Percentiles rank a stretch among this genome's conserved stretches.
Conservation (phyloP, 2,329 filamentous ascomycete genomes). For the Fusarium pseudocircinatum region DNA sequence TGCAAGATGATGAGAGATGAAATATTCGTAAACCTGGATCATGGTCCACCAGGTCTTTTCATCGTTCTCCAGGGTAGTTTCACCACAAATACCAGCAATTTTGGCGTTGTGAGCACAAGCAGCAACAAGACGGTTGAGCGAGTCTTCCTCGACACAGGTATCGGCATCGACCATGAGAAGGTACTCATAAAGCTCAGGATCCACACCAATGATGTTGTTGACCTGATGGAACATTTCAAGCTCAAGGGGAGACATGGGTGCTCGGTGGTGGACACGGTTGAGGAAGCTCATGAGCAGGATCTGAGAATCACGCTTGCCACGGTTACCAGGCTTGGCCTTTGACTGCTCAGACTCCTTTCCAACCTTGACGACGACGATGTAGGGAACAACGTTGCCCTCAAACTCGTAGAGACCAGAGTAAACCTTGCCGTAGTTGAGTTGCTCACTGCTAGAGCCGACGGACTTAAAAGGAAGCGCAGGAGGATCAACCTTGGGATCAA, state of each 20-base stretch:
- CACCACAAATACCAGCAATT: constrained; percentile 97
- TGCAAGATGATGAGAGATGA: constrained; percentile 95
- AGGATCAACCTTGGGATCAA: constrained; percentile 96
- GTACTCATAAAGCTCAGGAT: constrained; percentile 97
- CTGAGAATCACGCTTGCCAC: constrained; percentile 98
- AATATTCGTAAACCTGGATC: constrained; percentile 99
- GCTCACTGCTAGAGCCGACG: constrained; percentile 86
- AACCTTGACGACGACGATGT: constrained; percentile 94
- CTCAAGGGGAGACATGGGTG: constrained; percentile 94
- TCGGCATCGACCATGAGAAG: constrained; percentile 98
- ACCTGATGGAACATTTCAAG: constrained; percentile 99
- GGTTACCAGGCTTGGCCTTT: constrained; percentile 94
- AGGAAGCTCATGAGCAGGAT: constrained; percentile 96
- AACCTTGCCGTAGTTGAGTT: constrained; percentile 98
- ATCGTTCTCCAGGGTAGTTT: constrained; percentile 95
- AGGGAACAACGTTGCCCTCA: constrained; percentile 97
- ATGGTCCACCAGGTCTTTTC: constrained; percentile 98
- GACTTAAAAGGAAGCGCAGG: constrained; percentile 95
- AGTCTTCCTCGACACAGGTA: constrained; percentile 91
- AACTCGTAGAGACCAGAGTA: constrained; percentile 98
- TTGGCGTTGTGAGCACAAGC: constrained; percentile 93
- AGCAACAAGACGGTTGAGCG: constrained; percentile 90
- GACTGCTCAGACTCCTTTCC: constrained; percentile 94
- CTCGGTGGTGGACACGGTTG: constrained; percentile 94
- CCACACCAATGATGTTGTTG: constrained; percentile 98